Base-by-base conservation (phyloP, 2,329 filamentous ascomycete genomes). In the Scedosporium aurantiacum region DNA sequence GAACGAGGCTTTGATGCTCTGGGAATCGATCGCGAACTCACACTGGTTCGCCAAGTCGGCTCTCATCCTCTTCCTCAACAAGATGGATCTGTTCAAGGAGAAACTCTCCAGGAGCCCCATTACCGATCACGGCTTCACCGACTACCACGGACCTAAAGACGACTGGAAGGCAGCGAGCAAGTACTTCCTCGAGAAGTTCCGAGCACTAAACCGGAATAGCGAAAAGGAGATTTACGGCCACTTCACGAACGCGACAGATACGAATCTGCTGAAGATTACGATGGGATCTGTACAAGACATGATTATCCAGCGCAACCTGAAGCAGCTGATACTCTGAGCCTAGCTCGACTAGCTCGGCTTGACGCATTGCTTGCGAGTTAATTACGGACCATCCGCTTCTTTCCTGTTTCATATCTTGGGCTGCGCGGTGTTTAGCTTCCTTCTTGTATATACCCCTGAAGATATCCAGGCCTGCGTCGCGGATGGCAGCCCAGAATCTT, bases 211-310 rank as follows among this genome's bases (percentile, higher is more conserved):
- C 73, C 81, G 88, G 63, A 84, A 84, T 67, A 79, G 80, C 4
- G 81, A 84, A 64, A 84, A 84, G 73, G 82, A 84, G 67, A 84
- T 85, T 8, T 85, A 84, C 67, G 82, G 82, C 55, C 82, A 85
- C 70, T 83, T 84, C 61, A 84, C 82, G 56, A 84, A 84, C 65
- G 82, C 82, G 7, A 85, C 82, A 58, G 82, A 84, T 67, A 85
- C 89, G 40, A 91, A 90, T 70, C 75, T 93, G 64, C 80, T 93
- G 66, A 92, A 91, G 76, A 90, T 91, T 65, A 93, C 90, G 45
- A 93, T 93, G 90, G 82, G 83, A 65, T 90, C 88, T 10, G 89
- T 93, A 61, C 89, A 93, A 74, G 89, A 93, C 72, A 93, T 91
- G 86, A 90, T 91, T 68, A 90, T 91, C 69, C 88, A 91, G 74